Evolutionary conservation across 306 rosid genomes (phyloP).

Genomic region (Lathyrus sativus): DNA sequence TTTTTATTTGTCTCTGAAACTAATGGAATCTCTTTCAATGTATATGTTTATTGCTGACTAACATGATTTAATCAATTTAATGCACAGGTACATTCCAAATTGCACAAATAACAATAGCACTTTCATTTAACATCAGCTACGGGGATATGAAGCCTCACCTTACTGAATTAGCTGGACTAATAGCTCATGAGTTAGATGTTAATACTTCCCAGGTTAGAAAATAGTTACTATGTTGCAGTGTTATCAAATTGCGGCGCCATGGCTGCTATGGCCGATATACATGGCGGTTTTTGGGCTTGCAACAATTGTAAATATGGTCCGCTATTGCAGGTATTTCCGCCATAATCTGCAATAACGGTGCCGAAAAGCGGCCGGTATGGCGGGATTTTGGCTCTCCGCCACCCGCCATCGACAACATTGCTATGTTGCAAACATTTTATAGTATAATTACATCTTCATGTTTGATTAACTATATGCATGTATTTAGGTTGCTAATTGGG

Average conservation of each 20-base stretch:
- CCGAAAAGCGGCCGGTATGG: no score
- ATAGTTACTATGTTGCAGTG: conserved; percentile 4
- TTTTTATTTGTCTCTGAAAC: conserved; percentile 25
- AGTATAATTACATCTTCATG: conserved; percentile 3
- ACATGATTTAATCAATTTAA: conserved; percentile 27
- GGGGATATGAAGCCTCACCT: conserved; percentile 67
- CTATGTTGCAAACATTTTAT: conserved; percentile 1
- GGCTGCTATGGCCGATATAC: no score
- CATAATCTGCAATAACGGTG: no score
- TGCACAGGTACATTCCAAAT: conserved; percentile 61
- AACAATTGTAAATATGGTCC: no score
- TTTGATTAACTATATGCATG: conserved; percentile 5
- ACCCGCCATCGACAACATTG: no score
- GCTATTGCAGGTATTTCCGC: no score
- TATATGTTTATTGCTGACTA: conserved; percentile 26
- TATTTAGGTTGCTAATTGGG: conserved; percentile 14
- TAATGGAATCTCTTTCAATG: conserved; percentile 17
- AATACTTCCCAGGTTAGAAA: conserved; percentile 81
- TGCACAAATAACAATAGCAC: conserved; percentile 57
- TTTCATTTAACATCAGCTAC: conserved; percentile 73
- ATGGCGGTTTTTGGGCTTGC: no score
- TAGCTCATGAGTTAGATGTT: conserved; percentile 72
- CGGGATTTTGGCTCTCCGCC: no score
- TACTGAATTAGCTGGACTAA: conserved; percentile 60
- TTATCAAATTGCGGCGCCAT: no score